Conservation (phyloP, 2,329 filamentous ascomycete species). For the Claviceps monticola region DNA sequence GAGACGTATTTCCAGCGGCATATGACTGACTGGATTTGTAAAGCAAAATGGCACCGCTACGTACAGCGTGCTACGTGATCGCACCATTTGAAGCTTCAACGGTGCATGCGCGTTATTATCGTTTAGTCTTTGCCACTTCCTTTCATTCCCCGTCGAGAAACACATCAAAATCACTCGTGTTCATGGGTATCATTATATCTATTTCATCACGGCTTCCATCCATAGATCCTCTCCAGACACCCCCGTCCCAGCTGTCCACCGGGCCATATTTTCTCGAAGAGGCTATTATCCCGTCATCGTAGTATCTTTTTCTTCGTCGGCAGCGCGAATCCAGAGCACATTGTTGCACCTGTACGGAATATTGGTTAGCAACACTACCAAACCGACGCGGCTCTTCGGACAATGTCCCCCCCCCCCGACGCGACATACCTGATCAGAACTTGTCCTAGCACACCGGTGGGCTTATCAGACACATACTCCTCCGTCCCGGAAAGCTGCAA, state of each 20-base stretch:
- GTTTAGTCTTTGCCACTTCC: not conserved
- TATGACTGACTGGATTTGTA: not conserved
- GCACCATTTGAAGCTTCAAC: not conserved
- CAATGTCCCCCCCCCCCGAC: not conserved
- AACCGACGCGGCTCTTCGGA: not conserved
- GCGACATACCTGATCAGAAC: conserved; percentile 68
- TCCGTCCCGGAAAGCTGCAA: conserved; percentile 82
- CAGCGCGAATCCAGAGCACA: conserved; percentile 73
- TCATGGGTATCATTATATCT: conserved; percentile 4
- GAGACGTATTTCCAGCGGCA: not conserved
- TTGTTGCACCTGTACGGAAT: conserved; percentile 64
- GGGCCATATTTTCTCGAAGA: too few relatives aligned
- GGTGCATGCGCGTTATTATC: not conserved
- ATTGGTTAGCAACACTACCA: conserved; percentile 2
- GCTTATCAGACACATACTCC: conserved; percentile 83
- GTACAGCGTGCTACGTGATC: not conserved
- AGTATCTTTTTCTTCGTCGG: conserved; percentile 6
- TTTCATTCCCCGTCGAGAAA: not conserved
- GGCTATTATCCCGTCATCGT: conserved; percentile 2
- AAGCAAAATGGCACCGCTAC: not conserved
- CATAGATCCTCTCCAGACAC: too few relatives aligned
- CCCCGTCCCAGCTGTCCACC: too few relatives aligned
- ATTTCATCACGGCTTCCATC: not conserved
- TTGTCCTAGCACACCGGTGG: conserved; percentile 72
- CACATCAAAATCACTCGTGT: not conserved